These are phyloP conservation scores for Coemansia sp. DNA, from an alignment of 192 early-diverging fungal genomes.

Conservation along the genomic window DNA sequence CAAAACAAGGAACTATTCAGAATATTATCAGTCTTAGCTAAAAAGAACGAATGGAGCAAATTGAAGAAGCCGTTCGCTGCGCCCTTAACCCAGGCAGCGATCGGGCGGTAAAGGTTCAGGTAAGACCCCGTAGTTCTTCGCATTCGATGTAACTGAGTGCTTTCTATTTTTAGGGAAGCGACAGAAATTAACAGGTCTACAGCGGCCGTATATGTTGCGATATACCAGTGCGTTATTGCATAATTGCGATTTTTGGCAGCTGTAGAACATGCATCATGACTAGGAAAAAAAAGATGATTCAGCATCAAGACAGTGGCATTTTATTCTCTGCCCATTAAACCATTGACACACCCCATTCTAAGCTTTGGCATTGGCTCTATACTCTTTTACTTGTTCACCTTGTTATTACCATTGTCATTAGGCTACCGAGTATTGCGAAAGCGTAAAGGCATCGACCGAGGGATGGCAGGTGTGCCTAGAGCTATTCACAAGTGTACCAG, in stretches of 20 bases:
- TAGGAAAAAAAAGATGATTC: too few species aligned
- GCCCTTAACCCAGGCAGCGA: conserved; percentile 73
- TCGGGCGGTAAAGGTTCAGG: conserved; percentile 70
- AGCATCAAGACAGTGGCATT: too few species aligned
- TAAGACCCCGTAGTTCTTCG: conserved; percentile 51
- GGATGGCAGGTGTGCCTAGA: conserved; percentile 86
- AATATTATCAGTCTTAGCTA: neutral
- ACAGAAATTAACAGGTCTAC: neutral
- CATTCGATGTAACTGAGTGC: too few species aligned
- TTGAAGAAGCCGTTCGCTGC: conserved; percentile 76
- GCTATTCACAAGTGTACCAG: conserved; percentile 74
- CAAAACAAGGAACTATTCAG: neutral
- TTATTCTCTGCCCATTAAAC: too few species aligned
- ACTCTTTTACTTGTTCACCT: neutral
- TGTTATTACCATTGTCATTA: conserved; percentile 8
- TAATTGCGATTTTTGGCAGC: neutral
- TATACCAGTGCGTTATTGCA: neutral
- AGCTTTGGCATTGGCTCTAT: too few species aligned
- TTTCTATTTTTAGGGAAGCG: neutral
- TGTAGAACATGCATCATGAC: too few species aligned
- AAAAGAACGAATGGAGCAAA: conserved; percentile 61
- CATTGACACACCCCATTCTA: too few species aligned
- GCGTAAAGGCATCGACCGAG: conserved; percentile 70
- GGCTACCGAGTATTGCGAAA: conserved; percentile 82
- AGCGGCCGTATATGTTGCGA: neutral